Conservation (phyloP, 1,139 yeast species). For the Yamadazyma epiphylla region DNA sequence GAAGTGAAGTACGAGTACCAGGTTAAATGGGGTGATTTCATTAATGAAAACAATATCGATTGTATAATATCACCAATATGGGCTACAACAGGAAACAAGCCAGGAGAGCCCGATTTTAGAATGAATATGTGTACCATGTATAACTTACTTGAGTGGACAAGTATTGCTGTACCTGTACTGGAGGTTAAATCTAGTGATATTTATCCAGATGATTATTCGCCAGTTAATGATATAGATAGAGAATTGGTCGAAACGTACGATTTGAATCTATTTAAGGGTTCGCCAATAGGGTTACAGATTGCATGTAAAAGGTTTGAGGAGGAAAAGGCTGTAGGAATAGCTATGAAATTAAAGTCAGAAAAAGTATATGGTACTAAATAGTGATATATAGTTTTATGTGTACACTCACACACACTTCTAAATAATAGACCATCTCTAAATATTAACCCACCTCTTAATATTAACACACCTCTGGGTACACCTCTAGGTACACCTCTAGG, state of each 20-base stretch:
- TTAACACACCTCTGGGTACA: too few species aligned
- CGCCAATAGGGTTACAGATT: conserved; percentile 27
- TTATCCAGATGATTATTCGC: conserved; percentile 23
- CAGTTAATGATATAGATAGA: conserved; percentile 28
- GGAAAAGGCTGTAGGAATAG: conserved; percentile 22
- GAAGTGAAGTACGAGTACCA: conserved; percentile 44
- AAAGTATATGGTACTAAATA: too few species aligned
- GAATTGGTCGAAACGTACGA: conserved; percentile 20
- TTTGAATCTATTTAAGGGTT: conserved; percentile 20
- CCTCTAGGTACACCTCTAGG: too few species aligned
- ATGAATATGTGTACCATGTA: conserved; percentile 67
- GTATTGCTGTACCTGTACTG: conserved; percentile 47
- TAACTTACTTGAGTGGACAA: conserved; percentile 55
- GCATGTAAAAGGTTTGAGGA: conserved; percentile 24
- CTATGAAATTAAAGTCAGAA: conserved; percentile 3
- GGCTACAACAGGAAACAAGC: conserved; percentile 61
- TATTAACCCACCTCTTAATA: too few species aligned
- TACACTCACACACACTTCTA: too few species aligned
- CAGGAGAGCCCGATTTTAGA: conserved; percentile 47
- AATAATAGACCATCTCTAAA: too few species aligned
- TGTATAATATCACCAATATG: conserved; percentile 61
- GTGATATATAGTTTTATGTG: too few species aligned
- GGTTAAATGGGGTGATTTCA: conserved; percentile 43
- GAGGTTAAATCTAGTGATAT: conserved; percentile 31
- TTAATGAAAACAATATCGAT: conserved; percentile 52